phyloP scores from a whole-genome alignment of 1,139 yeast genomes.

The Pichia sp. region DNA sequence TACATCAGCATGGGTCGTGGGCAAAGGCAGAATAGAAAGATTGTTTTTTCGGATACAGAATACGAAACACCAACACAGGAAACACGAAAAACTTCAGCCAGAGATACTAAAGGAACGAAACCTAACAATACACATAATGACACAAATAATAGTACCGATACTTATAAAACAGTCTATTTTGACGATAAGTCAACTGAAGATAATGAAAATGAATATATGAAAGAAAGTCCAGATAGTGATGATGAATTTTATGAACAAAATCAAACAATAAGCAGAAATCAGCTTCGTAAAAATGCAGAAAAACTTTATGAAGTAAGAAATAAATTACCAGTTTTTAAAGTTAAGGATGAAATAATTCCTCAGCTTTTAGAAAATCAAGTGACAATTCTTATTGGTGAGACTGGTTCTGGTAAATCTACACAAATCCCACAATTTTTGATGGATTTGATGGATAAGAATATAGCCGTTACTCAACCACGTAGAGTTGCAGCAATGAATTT shows the following conservation, averaged over 20 bases:
- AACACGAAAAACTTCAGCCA: background rate
- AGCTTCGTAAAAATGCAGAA: constrained; percentile 38
- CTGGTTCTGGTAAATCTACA: constrained; percentile 98
- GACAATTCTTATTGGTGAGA: constrained; percentile 85
- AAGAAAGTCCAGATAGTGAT: constrained; percentile 23
- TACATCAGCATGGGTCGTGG: constrained; percentile 7
- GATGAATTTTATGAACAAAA: constrained; percentile 13
- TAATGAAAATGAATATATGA: constrained; percentile 27
- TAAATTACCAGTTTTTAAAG: constrained; percentile 70
- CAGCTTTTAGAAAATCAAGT: constrained; percentile 56
- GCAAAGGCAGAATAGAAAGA: constrained; percentile 23
- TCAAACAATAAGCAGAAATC: constrained; percentile 14
- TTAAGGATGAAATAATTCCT: constrained; percentile 55
- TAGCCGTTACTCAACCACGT: constrained; percentile 95
- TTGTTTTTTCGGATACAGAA: constrained; percentile 19
- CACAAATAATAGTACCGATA: background rate
- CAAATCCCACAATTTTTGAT: constrained; percentile 90
- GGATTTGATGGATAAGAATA: constrained; percentile 41
- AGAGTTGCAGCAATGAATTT: constrained; percentile 95
- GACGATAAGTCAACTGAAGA: constrained; percentile 21
- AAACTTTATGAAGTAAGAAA: constrained; percentile 47
- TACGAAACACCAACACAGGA: constrained; percentile 3
- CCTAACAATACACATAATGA: background rate
- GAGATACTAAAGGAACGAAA: background rate
- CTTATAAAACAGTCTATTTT: constrained; percentile 11